A percentile compares a stretch with the other conserved stretches of the same genome.
These are phyloP conservation scores for Dacryopinax primogenitus DNA, from an alignment of 768 basidiomycete species.

Conservation along the genomic window DNA sequence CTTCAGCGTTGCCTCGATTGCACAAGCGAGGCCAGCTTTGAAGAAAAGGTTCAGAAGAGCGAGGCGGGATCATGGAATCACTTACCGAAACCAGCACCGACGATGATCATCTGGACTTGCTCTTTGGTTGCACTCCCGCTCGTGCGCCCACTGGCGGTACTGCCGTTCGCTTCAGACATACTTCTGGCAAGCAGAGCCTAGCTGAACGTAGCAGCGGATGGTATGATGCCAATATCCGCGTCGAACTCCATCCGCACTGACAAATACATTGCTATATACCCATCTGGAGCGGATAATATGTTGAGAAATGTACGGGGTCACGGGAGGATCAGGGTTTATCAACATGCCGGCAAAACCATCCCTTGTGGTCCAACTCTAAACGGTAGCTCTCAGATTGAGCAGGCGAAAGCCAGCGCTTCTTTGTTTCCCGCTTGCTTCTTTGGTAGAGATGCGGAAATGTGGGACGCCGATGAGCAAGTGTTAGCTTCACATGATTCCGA, in stretches of 20 bases:
- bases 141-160: neutral
- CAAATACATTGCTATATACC: neutral
- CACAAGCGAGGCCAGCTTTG: neutral
- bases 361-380: constrained; percentile 5
- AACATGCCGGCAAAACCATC: constrained; percentile 1
- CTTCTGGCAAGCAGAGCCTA: neutral
- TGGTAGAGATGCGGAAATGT: neutral
- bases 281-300: constrained; percentile 4
- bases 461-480: neutral
- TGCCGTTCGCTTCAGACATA: neutral
- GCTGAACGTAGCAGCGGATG: neutral
- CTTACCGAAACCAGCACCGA: neutral
- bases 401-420: neutral
- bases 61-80: neutral
- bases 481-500: neutral
- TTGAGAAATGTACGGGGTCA: neutral
- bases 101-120: constrained; percentile 3
- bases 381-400: neutral
- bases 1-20: neutral
- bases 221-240: too few relatives aligned
- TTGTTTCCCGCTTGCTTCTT: neutral
- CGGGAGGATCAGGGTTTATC: constrained; percentile 6
- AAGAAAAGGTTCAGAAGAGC: neutral
- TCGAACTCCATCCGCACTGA: neutral
- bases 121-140: neutral